Conservation (phyloP, 2,329 filamentous ascomycete species). For the Penicillium sp. region DNA sequence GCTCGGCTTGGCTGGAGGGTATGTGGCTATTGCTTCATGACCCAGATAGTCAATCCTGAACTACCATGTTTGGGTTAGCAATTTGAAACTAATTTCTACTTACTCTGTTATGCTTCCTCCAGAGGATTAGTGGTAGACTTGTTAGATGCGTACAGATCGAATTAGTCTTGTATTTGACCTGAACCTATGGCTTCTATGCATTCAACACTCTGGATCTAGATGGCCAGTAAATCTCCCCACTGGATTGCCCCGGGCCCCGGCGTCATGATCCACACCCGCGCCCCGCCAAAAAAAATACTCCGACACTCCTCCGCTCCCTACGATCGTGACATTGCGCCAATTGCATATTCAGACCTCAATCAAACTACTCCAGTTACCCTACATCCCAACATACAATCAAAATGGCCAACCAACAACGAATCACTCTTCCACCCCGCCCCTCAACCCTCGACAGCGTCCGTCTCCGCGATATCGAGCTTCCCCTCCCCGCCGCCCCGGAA, state of each 20-base stretch:
- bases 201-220: neutral
- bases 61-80: conserved; percentile 5
- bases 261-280: conserved; percentile 20
- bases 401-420: conserved; percentile 25
- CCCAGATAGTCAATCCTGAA: neutral
- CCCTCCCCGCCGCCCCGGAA: conserved; percentile 44
- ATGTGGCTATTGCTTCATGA: neutral
- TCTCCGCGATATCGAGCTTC: conserved; percentile 44
- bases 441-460: conserved; percentile 38
- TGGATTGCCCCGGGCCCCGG: conserved; percentile 1
- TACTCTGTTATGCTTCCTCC: neutral
- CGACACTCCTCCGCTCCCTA: conserved; percentile 6
- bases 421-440: conserved; percentile 33
- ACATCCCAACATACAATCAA: neutral
- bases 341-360: neutral
- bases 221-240: neutral
- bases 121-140: neutral
- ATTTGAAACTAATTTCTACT: neutral
- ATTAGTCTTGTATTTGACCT: too few species aligned
- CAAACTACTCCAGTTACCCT: neutral
- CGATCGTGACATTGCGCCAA: neutral
- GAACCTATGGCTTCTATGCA: too few species aligned
- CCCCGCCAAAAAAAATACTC: conserved; percentile 16
- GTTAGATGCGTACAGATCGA: neutral
- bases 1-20: neutral